Conservation (phyloP, 192 early-diverging fungal genomes). For the Gamsiella multidivaricata region DNA sequence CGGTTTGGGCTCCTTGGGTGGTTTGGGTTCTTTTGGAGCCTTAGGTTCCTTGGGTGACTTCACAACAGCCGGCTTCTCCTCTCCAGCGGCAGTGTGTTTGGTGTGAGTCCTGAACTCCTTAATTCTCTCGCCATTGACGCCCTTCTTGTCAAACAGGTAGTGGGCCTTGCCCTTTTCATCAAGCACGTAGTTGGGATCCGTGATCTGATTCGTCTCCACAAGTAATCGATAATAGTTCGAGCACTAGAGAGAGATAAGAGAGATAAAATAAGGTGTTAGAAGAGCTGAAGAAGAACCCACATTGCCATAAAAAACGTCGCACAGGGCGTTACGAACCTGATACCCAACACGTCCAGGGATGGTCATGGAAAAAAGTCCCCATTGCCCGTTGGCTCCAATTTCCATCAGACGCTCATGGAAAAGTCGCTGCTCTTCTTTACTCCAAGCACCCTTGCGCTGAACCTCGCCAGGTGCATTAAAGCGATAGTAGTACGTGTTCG, state of each 20-base stretch:
- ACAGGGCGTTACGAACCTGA: too few species aligned
- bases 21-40: conserved; percentile 48
- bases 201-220: conserved; percentile 86
- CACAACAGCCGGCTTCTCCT: conserved; percentile 42
- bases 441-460: conserved; percentile 93
- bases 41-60: conserved; percentile 52
- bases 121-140: conserved; percentile 78
- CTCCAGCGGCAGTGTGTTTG: conserved; percentile 58
- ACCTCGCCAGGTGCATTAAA: conserved; percentile 98
- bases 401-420: conserved; percentile 88
- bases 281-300: neutral
- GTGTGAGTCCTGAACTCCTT: conserved; percentile 86
- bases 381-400: conserved; percentile 94
- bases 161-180: conserved; percentile 92
- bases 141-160: conserved; percentile 91
- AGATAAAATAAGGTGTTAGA: neutral
- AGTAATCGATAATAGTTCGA: conserved; percentile 96
- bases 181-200: conserved; percentile 92
- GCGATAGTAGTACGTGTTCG: conserved; percentile 97
- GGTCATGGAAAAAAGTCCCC: conserved; percentile 96
- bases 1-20: conserved; percentile 47
- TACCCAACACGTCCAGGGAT: conserved; percentile 97
- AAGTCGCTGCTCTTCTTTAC: conserved; percentile 83
- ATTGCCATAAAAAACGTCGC: too few species aligned
- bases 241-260: conserved; percentile 63